Base-by-base conservation (phyloP, 139 green algal species). In the Yamagishiella unicocca region DNA sequence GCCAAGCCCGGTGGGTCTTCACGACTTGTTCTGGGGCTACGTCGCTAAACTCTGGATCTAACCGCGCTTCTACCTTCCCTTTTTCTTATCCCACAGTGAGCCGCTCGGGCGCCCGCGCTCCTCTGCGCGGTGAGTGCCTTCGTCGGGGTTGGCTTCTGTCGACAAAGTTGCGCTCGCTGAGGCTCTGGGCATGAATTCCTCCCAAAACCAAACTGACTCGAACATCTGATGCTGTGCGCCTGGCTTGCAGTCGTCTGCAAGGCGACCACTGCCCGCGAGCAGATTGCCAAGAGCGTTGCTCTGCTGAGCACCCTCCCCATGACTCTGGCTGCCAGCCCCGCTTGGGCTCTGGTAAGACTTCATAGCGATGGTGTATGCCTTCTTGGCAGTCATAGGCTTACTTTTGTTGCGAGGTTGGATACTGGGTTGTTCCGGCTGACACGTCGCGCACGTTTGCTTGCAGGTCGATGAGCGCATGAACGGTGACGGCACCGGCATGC, bases 391-490 rank as follows among this genome's bases (percentile, higher is more conserved):
- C 31, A n/a, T n/a, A 2, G 24, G 62, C 10, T 33, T 19, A 27
- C n/a, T 31, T n/a, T 50, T 25, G 67, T 29, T n/a, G 4, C 29
- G 31, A 45, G 10, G 25, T 22, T 3, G 8, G 27, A n/a, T 75
- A 29, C 25, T 19, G 8, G 31, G 37, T 22, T 75, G 35, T 75
- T 35, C 1, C 8, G 21, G 14, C 33, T 58, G 66, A 82, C 83
- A 66, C 38, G 29, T 77, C 37, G 27, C 40, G 29, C 4, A 38
- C 14, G 3, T 19, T 42, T 37, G 3, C 80, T 74, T 79, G 31
- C 90, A 95, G 93, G 94, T 96, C 40, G 94, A 97, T 58, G 93
- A 96, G 43, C 93, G 94, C 92, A 67, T 97, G 61, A 95, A 95
- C 91, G 93, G 93, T 42, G 94, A 97, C 61, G 94, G 94, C 85